These are phyloP conservation scores for Pseudohyphozyma bogoriensis DNA, from an alignment of 768 basidiomycete species.

Conservation along the genomic window DNA sequence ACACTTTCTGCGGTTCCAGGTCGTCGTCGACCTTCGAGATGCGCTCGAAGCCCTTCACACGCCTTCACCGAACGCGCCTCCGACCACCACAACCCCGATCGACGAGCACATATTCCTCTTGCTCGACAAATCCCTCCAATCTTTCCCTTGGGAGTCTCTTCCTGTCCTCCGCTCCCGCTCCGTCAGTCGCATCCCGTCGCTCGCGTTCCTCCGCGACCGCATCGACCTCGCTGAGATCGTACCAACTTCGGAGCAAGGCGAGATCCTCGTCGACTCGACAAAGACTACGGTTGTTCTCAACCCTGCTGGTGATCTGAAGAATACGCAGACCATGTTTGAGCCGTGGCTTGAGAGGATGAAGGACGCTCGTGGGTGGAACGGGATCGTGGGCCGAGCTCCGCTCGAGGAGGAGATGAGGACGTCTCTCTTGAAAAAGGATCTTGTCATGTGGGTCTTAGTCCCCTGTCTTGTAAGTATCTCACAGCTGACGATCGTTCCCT, in stretches of 20 bases:
- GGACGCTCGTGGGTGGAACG: slow-evolving; percentile 62
- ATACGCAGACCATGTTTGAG: slow-evolving; percentile 71
- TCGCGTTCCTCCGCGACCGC: slow-evolving; percentile 79
- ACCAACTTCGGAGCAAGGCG: background rate
- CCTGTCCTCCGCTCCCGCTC: slow-evolving; percentile 73
- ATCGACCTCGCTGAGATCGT: slow-evolving; percentile 47
- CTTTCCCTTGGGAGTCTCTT: slow-evolving; percentile 91
- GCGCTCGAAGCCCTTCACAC: slow-evolving; percentile 63
- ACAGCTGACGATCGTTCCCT: slow-evolving; percentile 1
- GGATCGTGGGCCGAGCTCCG: slow-evolving; percentile 62
- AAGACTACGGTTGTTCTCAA: slow-evolving; percentile 79
- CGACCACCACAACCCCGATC: too few relatives aligned
- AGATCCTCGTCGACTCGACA: slow-evolving; percentile 48
- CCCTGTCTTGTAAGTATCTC: too few relatives aligned
- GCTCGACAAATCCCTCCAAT: slow-evolving; percentile 78
- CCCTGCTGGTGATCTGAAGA: slow-evolving; percentile 76
- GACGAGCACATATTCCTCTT: slow-evolving; percentile 78
- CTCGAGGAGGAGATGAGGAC: slow-evolving; percentile 73
- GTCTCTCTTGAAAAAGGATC: slow-evolving; percentile 61
- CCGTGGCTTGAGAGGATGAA: slow-evolving; percentile 68
- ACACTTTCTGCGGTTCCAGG: slow-evolving; percentile 31
- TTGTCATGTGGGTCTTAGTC: slow-evolving; percentile 68
- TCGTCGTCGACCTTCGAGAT: slow-evolving; percentile 64
- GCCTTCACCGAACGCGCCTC: slow-evolving; percentile 33
- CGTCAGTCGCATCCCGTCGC: slow-evolving; percentile 82